Base-by-base conservation (phyloP, 129 eudicot genomes). In the Flaveria ramosissima region DNA sequence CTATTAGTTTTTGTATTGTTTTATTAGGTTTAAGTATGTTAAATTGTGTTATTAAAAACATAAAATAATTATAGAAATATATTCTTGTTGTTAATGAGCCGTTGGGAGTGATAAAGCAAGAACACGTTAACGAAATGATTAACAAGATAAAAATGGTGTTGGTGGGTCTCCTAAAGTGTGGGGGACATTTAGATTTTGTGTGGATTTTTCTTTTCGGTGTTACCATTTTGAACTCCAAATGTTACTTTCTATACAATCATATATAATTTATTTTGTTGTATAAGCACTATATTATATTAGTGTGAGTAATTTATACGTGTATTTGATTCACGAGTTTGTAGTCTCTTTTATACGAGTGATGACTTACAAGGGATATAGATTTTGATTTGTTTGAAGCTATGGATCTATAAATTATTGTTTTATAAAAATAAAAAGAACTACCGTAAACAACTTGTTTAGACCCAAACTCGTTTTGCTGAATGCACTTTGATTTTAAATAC, bases 151-250 rank as follows among this genome's bases (percentile, higher is more conserved):
- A 80, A 80, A 73, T 72, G 79, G 74, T 80, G 79, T 65, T 80
- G 83, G 83, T 73, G 78, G 83, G 83, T 80, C 83, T 80, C 74
- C 75, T 73, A 73, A 73, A 80, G 83, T 53, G 70, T 30, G 74
- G 79, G 83, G 69, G 32, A 53, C 83, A 80, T 27, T 71, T 52
- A 53, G 83, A 80, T 80, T 66, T 73, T 73, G 79, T 65, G 50
- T 66, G 61, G 69, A 72, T 80, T 72, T 66, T 52, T 52, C 79
- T 65, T 64, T 73, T 26, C 2, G 9, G 53, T 71, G 55, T 73
- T 53, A 73, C 26, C 60, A 43, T 64, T 36, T 55, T 73, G 16
- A 24, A 66, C 68, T 77, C 32, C 16, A 51, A 19, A 68, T 42
- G 17, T 43, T 52, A 20, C 42, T 13, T 36, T 76, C 26, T 12